Percentiles rank a stretch among this genome's conserved stretches.
Evolutionary conservation across 306 rosid species (phyloP).

Genomic region (Cyclanthera cordifolia): DNA sequence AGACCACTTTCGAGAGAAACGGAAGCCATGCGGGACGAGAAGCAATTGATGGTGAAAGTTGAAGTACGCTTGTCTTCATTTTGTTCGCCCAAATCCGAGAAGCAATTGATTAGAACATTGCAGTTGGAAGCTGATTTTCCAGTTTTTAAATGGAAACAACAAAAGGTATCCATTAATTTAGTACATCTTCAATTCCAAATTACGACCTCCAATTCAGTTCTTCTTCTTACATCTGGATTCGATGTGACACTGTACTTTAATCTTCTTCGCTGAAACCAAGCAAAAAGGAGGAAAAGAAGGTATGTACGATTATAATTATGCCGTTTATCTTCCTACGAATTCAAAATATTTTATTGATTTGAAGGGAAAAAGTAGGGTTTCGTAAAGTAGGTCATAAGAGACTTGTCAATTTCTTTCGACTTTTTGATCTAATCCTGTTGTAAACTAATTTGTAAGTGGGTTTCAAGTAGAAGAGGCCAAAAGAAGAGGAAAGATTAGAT

Average conservation of each 20-base stretch:
- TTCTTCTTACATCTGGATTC: conserved; percentile 12
- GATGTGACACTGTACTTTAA: conserved; percentile 9
- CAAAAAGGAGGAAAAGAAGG: background rate
- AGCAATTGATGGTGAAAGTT: background rate
- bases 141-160: background rate
- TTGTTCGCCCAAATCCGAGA: background rate
- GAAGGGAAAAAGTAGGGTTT: background rate
- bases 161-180: background rate
- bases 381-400: background rate
- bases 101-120: conserved; percentile 4
- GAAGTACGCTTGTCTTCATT: conserved; percentile 14
- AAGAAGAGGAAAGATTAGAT: conserved; percentile 3
- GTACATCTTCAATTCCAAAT: background rate
- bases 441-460: conserved; percentile 3
- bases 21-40: background rate
- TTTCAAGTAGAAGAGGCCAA: conserved; percentile 1
- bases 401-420: background rate
- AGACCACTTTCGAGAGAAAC: conserved; percentile 1
- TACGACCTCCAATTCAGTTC: conserved; percentile 14
- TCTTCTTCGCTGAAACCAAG: background rate
- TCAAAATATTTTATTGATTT: background rate
- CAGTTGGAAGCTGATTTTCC: conserved; percentile 6
- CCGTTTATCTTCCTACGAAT: background rate
- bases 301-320: background rate
- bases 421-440: conserved; percentile 9